Percentiles rank a stretch among this genome's conserved stretches.
Evolutionary conservation across 306 rosid species (phyloP).

Genomic region (Trifolium fragiferum): DNA sequence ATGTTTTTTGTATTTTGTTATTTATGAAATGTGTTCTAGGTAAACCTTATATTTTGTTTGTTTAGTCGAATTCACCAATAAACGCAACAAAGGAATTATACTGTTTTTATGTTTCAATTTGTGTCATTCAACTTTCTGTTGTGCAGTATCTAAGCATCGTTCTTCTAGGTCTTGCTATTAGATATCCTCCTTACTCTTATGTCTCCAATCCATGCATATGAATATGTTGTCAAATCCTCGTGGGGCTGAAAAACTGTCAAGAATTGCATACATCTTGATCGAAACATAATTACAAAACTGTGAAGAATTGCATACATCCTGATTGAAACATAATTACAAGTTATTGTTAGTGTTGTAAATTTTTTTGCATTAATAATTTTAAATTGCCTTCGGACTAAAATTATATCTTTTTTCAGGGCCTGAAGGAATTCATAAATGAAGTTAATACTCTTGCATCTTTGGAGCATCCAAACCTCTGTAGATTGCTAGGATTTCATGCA

Average conservation of each 20-base stretch:
- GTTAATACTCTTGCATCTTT: constrained; percentile 25
- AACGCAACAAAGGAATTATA: not conserved
- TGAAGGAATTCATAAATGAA: constrained; percentile 30
- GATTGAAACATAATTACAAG: not conserved
- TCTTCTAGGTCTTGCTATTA: not conserved
- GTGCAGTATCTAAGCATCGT: not conserved
- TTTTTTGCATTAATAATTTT: not conserved
- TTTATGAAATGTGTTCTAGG: not conserved
- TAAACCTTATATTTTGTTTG: not conserved
- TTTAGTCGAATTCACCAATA: not conserved
- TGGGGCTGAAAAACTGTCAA: not conserved
- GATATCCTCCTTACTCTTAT: not conserved
- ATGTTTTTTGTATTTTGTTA: not conserved
- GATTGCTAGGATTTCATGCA: constrained; percentile 20
- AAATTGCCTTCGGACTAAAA: not conserved
- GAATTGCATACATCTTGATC: constrained; percentile 6
- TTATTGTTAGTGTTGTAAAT: constrained; percentile 1
- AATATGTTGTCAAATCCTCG: not conserved
- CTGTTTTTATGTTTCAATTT: not conserved
- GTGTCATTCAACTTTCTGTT: not conserved
- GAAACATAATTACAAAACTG: constrained; percentile 4
- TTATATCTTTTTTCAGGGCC: constrained; percentile 15
- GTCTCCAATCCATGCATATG: constrained; percentile 6
- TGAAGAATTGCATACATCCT: constrained; percentile 5
- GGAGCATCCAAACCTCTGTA: constrained; percentile 32